A percentile compares a stretch with the other conserved stretches of the same genome.
Evolutionary conservation across 2,329 filamentous ascomycete genomes (phyloP).

Genomic region (Zasmidium citrigriseum): DNA sequence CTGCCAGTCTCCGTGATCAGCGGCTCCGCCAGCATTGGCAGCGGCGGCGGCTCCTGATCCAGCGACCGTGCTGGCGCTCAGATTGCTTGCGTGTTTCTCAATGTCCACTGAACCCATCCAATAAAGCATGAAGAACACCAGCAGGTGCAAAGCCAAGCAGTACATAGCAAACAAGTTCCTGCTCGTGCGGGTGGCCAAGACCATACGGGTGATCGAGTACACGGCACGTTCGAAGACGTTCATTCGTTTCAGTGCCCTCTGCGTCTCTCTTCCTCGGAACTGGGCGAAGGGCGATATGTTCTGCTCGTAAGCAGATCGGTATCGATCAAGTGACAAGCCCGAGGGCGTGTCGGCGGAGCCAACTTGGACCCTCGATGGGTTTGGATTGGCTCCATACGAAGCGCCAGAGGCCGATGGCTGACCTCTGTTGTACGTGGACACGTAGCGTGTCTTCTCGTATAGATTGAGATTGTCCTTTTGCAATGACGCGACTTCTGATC

Average conservation of each 20-base stretch:
- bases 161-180: conserved; percentile 93
- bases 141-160: conserved; percentile 80
- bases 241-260: conserved; percentile 90
- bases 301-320: conserved; percentile 89
- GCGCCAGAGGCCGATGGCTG: conserved; percentile 65
- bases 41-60: conserved; percentile 31
- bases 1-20: conserved; percentile 11
- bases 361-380: conserved; percentile 69
- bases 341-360: conserved; percentile 58
- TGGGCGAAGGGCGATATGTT: conserved; percentile 95
- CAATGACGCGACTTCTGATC: conserved; percentile 85
- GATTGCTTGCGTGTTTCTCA: conserved; percentile 60
- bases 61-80: conserved; percentile 46
- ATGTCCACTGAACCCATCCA: conserved; percentile 73
- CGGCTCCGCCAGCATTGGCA: conserved; percentile 27
- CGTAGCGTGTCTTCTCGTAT: conserved; percentile 96
- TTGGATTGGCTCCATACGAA: conserved; percentile 65
- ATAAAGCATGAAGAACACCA: conserved; percentile 86
- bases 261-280: conserved; percentile 90
- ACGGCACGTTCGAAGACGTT: conserved; percentile 85
- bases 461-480: conserved; percentile 95
- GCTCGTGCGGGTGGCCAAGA: conserved; percentile 85
- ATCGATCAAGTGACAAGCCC: conserved; percentile 75
- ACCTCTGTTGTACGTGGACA: conserved; percentile 85
- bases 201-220: conserved; percentile 86